These are phyloP conservation scores for Chrysopogon serrulatus DNA, from an alignment of 176 grass and related monocot species.

Conservation along the genomic window DNA sequence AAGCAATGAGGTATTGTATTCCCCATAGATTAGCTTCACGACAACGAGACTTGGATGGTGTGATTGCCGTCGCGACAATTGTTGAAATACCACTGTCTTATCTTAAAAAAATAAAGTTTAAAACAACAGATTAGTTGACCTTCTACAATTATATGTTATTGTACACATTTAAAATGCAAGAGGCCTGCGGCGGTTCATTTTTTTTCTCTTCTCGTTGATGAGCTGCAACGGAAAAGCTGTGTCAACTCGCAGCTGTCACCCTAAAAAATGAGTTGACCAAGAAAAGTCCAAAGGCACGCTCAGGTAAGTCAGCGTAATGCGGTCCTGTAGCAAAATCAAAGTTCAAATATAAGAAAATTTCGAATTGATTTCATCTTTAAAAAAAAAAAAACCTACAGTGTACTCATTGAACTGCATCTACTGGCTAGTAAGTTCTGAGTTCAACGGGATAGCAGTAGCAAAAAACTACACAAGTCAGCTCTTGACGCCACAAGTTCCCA, in stretches of 20 bases:
- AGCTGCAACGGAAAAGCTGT: not conserved
- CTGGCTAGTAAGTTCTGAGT: not conserved
- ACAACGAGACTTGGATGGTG: not conserved
- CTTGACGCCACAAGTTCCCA: not conserved
- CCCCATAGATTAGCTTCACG: not conserved
- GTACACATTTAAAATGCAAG: not conserved
- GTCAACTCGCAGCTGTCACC: not conserved
- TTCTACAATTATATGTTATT: not conserved
- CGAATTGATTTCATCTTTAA: not conserved
- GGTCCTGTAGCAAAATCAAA: not conserved
- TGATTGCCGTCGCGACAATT: not conserved
- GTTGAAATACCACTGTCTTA: not conserved
- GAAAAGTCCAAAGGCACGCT: not conserved
- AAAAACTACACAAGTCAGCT: not conserved
- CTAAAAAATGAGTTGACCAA: conserved; percentile 9
- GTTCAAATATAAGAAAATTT: not conserved
- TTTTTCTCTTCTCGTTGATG: not conserved
- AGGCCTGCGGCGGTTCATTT: not conserved
- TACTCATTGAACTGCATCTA: not conserved
- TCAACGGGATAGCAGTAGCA: not conserved
- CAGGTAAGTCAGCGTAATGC: not conserved
- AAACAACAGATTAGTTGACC: not conserved
- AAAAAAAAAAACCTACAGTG: not conserved
- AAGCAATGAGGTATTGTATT: not conserved
- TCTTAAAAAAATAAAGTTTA: not conserved